phyloP scores from a whole-genome alignment of 2,329 filamentous ascomycete genomes.

The Aspergillus costaricaensis region DNA sequence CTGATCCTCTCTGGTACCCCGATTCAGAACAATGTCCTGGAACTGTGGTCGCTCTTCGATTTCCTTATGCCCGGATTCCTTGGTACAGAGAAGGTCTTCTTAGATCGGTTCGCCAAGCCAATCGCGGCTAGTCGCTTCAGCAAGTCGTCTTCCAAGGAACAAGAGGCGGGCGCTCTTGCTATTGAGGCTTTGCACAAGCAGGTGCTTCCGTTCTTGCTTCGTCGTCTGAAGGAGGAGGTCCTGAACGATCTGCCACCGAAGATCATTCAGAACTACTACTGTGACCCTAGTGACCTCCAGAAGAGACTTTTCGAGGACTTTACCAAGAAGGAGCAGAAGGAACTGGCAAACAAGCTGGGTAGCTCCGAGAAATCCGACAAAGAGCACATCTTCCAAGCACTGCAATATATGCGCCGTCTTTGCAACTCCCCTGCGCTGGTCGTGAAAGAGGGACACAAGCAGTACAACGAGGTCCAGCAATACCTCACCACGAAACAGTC shows the following conservation, averaged over 20 bases:
- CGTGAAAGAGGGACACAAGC: conserved; percentile 88
- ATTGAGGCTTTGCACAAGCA: conserved; percentile 99
- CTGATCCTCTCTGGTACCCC: conserved; percentile 95
- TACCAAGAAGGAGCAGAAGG: conserved; percentile 87
- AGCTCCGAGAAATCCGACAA: conserved; percentile 89
- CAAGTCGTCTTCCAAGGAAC: conserved; percentile 97
- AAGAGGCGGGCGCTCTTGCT: conserved; percentile 91
- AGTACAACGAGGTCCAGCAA: conserved; percentile 84
- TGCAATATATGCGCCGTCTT: conserved; percentile 99
- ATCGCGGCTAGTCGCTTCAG: conserved; percentile 93
- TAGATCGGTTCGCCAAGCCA: conserved; percentile 91
- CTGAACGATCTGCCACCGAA: conserved; percentile 94
- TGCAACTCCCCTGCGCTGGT: conserved; percentile 97
- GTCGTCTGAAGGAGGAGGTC: conserved; percentile 96
- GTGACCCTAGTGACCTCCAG: conserved; percentile 92
- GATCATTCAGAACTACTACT: conserved; percentile 99
- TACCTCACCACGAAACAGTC: conserved; percentile 78
- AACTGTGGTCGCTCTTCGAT: conserved; percentile 97
- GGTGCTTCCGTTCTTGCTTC: conserved; percentile 91
- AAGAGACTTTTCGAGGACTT: conserved; percentile 96
- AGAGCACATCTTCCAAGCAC: conserved; percentile 96
- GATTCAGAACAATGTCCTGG: conserved; percentile 96
- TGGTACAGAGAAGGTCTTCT: conserved; percentile 93
- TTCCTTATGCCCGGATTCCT: conserved; percentile 99
- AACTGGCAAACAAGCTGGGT: conserved; percentile 79